A percentile compares a stretch with the other conserved stretches of the same genome.
These are phyloP conservation scores for Clonostachys rhizophaga DNA, from an alignment of 2,329 filamentous ascomycete species.

Conservation along the genomic window DNA sequence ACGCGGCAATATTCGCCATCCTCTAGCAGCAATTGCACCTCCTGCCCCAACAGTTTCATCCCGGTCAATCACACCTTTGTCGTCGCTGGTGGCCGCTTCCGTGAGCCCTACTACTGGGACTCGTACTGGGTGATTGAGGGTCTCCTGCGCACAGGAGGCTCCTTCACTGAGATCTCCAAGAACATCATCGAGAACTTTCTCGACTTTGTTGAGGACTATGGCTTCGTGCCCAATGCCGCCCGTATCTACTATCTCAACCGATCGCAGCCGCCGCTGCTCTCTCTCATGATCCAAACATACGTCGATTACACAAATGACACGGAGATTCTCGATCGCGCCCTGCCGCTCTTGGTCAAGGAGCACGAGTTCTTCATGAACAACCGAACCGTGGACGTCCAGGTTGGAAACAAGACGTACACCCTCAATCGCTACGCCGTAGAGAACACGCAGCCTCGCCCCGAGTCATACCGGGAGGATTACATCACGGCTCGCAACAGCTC, in stretches of 20 bases:
- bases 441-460: conserved; percentile 63
- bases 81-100: conserved; percentile 66
- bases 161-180: conserved; percentile 56
- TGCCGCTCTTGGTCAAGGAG: conserved; percentile 60
- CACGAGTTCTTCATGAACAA: conserved; percentile 60
- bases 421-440: conserved; percentile 55
- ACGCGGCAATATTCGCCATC: conserved; percentile 53
- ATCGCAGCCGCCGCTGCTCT: conserved; percentile 61
- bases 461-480: conserved; percentile 64
- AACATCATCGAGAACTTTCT: conserved; percentile 69
- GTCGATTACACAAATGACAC: conserved; percentile 62
- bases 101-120: conserved; percentile 70
- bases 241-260: conserved; percentile 64
- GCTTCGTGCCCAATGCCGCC: conserved; percentile 66
- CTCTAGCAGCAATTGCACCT: conserved; percentile 41
- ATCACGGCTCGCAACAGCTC: conserved; percentile 60
- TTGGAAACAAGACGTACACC: conserved; percentile 40
- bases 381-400: conserved; percentile 48
- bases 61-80: conserved; percentile 64
- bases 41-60: conserved; percentile 61
- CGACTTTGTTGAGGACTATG: conserved; percentile 59
- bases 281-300: conserved; percentile 63
- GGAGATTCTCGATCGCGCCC: conserved; percentile 51
- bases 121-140: conserved; percentile 66
- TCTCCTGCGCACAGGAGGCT: conserved; percentile 58